Evolutionary conservation across 371 early-diverging fungal species (phyloP).

Genomic region (Choanephora cucurbitarum): DNA sequence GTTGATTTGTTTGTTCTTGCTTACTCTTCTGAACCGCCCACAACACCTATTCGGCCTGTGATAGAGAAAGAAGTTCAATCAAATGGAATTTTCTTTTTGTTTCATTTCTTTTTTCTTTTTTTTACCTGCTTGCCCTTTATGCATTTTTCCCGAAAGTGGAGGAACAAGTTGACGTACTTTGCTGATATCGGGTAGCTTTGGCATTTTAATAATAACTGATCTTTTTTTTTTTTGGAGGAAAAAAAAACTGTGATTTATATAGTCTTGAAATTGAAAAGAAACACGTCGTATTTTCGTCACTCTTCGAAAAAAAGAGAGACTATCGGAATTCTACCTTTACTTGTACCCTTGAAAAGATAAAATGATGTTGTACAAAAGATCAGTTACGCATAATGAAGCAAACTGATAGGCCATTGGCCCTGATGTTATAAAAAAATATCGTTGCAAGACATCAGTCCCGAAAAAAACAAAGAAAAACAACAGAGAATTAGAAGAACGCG

Average conservation of each 20-base stretch:
- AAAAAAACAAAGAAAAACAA: too few relatives aligned
- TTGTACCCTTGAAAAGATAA: not conserved
- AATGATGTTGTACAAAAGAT: too few relatives aligned
- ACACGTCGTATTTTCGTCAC: constrained; percentile 7
- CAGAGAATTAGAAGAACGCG: too few relatives aligned
- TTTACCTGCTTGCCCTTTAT: constrained; percentile 89
- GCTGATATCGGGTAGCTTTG: constrained; percentile 45
- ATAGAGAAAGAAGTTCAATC: not conserved
- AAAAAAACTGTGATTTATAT: not conserved
- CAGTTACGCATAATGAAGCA: too few relatives aligned
- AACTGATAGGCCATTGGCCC: too few relatives aligned
- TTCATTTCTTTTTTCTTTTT: not conserved
- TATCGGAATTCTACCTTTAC: not conserved
- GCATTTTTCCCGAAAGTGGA: constrained; percentile 64
- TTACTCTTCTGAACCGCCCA: constrained; percentile 83
- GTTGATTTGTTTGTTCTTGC: constrained; percentile 3
- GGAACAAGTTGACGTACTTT: constrained; percentile 70
- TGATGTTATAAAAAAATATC: too few relatives aligned
- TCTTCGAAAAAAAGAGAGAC: not conserved
- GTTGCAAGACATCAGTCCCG: too few relatives aligned
- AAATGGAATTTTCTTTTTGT: constrained; percentile 1
- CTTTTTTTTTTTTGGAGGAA: constrained; percentile 12
- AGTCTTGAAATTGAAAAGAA: not conserved
- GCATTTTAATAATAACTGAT: constrained; percentile 11
- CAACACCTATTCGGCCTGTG: constrained; percentile 64